Base-by-base conservation (phyloP, 495 filamentous ascomycete species). In the Tuber brumale region DNA sequence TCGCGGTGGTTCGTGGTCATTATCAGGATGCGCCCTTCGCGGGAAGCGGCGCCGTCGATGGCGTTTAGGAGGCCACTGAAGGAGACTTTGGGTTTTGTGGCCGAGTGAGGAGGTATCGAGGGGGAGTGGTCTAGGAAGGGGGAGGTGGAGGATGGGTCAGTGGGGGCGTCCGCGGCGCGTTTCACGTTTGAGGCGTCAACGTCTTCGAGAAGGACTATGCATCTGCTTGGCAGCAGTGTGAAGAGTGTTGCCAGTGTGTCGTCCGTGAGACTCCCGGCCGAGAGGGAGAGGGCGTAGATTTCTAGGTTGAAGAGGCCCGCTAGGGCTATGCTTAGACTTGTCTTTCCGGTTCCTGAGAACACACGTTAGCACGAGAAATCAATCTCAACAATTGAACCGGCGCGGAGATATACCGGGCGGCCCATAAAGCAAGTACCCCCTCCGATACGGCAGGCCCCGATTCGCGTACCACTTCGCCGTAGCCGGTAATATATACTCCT, bases 1-100 rank as follows among this genome's bases (percentile, higher is more conserved):
- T 94, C 91, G 0, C 90, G 90, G 72, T 90, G 87, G 83, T 95
- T 95, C 27, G 91, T 94, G 0, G 93, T 95, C 92, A 95, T 94
- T 84, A 95, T 88, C 7, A 95, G 86, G 19, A 94, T 88, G 45
- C 91, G 88, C 44, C 92, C 93, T 85, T 94, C 92, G 76, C 93
- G 90, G 8, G 90, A 90, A 7, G 90, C 91, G 0, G 93, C 92
- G 31, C 93, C 92, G 80, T 95, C 93, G 76, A 95, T 91, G 45
- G 88, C 89, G 83, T 95, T 95, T 35, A 95, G 86, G 0, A 95
- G 86, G 0, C 91, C 92, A 0, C 91, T 93, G 4, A 94, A 86
- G 0, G 91, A 90, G 69, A 94, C 79, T 8, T 27, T 72, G 19
- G 72, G 74, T 72, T 75, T 79, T 44, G 4, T 23, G 42, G 57